A percentile compares a stretch with the other conserved stretches of the same genome.
phyloP scores from a whole-genome alignment of 225 moss, liverwort and hornwort genomes.

The Marchantia polymorpha region DNA sequence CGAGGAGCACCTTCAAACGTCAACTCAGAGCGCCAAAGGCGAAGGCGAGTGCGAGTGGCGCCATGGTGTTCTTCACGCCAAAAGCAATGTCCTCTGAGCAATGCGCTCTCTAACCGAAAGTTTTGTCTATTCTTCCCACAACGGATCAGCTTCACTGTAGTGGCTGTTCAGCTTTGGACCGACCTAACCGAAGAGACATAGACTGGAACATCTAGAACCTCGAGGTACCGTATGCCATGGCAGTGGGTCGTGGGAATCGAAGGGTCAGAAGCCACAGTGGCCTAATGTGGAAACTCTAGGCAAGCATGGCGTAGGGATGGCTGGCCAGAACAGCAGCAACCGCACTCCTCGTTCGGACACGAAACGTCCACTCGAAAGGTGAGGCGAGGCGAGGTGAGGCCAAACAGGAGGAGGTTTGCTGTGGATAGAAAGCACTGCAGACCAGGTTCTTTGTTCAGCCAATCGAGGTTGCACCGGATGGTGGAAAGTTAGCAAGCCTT shows the following conservation, averaged over 20 bases:
- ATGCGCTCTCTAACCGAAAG: not conserved
- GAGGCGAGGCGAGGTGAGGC: not conserved
- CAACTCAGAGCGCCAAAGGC: not conserved
- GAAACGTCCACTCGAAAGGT: not conserved
- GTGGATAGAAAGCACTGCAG: too few relatives aligned
- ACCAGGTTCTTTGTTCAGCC: not conserved
- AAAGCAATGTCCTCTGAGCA: not conserved
- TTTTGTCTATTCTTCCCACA: not conserved
- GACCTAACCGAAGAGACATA: conserved; percentile 6
- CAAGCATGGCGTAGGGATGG: not conserved
- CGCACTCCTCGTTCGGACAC: not conserved
- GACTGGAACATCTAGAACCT: not conserved
- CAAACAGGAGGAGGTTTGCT: too few relatives aligned
- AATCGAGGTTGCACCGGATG: not conserved
- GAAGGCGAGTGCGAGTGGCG: not conserved
- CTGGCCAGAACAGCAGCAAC: not conserved
- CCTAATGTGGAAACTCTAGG: not conserved
- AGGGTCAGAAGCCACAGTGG: not conserved
- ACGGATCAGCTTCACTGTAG: not conserved
- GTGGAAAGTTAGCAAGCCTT: not conserved
- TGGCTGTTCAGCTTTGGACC: not conserved
- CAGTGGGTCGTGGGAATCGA: not conserved
- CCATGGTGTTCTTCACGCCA: not conserved
- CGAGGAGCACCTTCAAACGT: not conserved
- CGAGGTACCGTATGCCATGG: not conserved